phyloP scores from a whole-genome alignment of 495 filamentous ascomycete species.

The Penicillium fimorum region DNA sequence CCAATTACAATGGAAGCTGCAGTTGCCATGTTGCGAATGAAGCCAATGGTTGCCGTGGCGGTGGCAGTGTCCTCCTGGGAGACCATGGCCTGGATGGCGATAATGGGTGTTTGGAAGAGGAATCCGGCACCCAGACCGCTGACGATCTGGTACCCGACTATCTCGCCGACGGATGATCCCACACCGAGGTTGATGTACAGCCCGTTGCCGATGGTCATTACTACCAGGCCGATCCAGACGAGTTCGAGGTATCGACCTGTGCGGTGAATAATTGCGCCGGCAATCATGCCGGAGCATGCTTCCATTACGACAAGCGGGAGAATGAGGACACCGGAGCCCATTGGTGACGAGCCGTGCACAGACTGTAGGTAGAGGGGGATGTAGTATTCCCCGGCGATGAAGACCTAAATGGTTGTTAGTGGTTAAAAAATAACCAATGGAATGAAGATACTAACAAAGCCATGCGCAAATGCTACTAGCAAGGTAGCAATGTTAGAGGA shows the following conservation, averaged over 20 bases:
- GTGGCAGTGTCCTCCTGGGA: constrained; percentile 68
- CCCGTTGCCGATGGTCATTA: constrained; percentile 52
- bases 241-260: constrained; percentile 61
- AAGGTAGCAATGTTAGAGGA: constrained; percentile 60
- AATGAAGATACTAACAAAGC: constrained; percentile 41
- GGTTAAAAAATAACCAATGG: not conserved
- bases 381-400: constrained; percentile 56
- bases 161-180: constrained; percentile 38
- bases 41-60: constrained; percentile 73
- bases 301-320: constrained; percentile 53
- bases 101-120: constrained; percentile 62
- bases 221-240: constrained; percentile 47
- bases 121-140: constrained; percentile 54
- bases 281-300: constrained; percentile 47
- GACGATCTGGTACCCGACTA: constrained; percentile 59
- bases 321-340: constrained; percentile 52
- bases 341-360: constrained; percentile 47
- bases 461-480: constrained; percentile 51
- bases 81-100: constrained; percentile 74
- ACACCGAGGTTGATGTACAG: constrained; percentile 49
- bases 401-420: constrained; percentile 32
- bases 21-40: constrained; percentile 70
- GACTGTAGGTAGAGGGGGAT: constrained; percentile 60
- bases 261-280: constrained; percentile 55
- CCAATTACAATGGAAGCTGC: constrained; percentile 75